A percentile compares a stretch with the other conserved stretches of the same genome.
Conservation (phyloP, 345 rosid species). For the Lumnitzera racemosa region DNA sequence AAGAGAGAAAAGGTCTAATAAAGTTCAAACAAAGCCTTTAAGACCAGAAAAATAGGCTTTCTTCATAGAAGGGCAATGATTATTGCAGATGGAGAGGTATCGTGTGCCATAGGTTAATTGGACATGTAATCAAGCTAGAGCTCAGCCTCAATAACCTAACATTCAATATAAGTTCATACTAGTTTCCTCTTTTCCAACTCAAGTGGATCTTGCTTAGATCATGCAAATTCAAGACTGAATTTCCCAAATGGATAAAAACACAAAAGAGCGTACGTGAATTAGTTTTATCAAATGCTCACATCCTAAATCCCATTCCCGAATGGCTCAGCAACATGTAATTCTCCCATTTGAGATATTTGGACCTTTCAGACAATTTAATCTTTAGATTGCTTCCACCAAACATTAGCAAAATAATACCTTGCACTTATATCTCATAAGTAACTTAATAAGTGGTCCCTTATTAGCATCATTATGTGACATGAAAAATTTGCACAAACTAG, state of each 20-base stretch:
- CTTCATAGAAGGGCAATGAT: too few species aligned
- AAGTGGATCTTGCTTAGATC: neutral
- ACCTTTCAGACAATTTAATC: conserved; percentile 3
- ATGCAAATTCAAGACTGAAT: too few species aligned
- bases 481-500: too few species aligned
- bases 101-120: too few species aligned
- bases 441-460: too few species aligned
- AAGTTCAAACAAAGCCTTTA: neutral
- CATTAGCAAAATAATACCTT: too few species aligned
- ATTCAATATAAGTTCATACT: neutral
- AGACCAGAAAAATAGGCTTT: too few species aligned
- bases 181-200: conserved; percentile 2
- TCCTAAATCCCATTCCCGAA: neutral
- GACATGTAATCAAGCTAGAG: neutral
- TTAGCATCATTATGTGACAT: too few species aligned
- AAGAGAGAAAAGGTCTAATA: too few species aligned
- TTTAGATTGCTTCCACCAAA: neutral
- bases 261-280: neutral
- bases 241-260: neutral
- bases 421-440: too few species aligned
- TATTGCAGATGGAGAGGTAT: too few species aligned
- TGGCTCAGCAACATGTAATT: neutral
- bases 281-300: neutral
- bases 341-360: neutral
- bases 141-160: conserved; percentile 4